Percentiles rank a stretch among this genome's conserved stretches.
Conservation (phyloP, 768 basidiomycete genomes). For the Lactarius tabidus region DNA sequence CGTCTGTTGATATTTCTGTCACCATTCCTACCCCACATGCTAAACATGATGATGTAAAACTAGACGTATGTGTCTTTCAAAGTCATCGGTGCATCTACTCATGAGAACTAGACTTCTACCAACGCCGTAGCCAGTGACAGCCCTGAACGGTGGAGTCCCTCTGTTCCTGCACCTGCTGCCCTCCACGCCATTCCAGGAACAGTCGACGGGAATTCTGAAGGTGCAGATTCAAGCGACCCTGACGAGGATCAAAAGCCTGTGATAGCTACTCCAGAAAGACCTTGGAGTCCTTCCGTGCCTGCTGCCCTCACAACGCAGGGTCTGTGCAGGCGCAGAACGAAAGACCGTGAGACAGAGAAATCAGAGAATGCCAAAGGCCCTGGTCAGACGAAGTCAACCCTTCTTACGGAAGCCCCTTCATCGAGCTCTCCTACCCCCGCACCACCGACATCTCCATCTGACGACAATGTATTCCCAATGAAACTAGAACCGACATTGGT, state of each 20-base stretch:
- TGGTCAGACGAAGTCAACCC: neutral
- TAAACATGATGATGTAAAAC: conserved; percentile 18
- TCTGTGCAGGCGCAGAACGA: conserved; percentile 12
- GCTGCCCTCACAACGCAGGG: conserved; percentile 15
- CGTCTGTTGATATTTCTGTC: conserved; percentile 12
- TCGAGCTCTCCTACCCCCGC: conserved; percentile 24
- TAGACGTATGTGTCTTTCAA: conserved; percentile 12
- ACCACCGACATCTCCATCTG: conserved; percentile 5
- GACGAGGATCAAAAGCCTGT: conserved; percentile 5
- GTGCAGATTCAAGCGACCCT: neutral
- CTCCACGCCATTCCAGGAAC: neutral
- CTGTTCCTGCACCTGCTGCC: conserved; percentile 8
- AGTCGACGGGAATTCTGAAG: conserved; percentile 15
- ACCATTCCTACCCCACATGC: neutral
- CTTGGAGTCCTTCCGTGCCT: conserved; percentile 24
- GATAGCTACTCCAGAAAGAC: conserved; percentile 10
- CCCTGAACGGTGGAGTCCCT: conserved; percentile 21
- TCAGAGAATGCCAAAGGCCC: neutral
- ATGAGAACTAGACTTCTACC: conserved; percentile 2
- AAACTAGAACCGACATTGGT: conserved; percentile 8
- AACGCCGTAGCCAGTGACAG: neutral
- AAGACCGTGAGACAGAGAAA: neutral
- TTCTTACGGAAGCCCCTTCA: neutral
- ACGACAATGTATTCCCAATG: neutral
- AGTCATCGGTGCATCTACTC: neutral